Evolutionary conservation across 345 rosid genomes (phyloP).

Genomic region (Hibiscus tridactylites): DNA sequence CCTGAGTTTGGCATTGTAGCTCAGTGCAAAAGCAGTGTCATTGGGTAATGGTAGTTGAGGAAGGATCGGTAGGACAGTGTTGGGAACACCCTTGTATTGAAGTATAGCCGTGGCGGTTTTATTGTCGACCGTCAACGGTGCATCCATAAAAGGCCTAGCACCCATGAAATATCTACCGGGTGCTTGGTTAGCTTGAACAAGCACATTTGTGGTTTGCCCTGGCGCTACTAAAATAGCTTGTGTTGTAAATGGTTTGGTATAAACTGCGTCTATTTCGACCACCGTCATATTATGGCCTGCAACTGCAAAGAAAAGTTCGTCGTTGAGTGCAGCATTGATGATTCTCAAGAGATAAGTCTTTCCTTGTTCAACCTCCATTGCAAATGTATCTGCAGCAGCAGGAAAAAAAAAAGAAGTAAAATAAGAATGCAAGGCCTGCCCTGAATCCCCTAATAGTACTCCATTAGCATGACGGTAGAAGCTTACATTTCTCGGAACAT

Average conservation of each 20-base stretch:
- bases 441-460: background rate
- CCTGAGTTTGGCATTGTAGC: conserved; percentile 35
- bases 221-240: conserved; percentile 45
- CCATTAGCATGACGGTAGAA: no score
- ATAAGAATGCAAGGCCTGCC: background rate
- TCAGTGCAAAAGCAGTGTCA: conserved; percentile 50
- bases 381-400: conserved; percentile 27
- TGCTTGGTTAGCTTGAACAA: conserved; percentile 36
- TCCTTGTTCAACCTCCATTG: conserved; percentile 17
- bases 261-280: conserved; percentile 54
- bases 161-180: conserved; percentile 56
- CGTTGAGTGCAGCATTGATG: conserved; percentile 64
- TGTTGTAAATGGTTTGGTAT: conserved; percentile 48
- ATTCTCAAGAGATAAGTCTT: conserved; percentile 46
- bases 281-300: conserved; percentile 58
- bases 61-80: conserved; percentile 20
- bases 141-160: conserved; percentile 52
- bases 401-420: background rate
- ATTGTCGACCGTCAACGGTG: conserved; percentile 44
- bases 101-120: conserved; percentile 47
- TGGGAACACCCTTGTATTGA: conserved; percentile 37
- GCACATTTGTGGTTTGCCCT: conserved; percentile 67
- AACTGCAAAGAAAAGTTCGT: conserved; percentile 53
- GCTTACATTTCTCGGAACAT: conserved; percentile 36
- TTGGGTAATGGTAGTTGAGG: conserved; percentile 41